Percentiles rank a stretch among this genome's conserved stretches.
Evolutionary conservation across 2,329 filamentous ascomycete species (phyloP).

Genomic region (Clonostachys rhizophaga): DNA sequence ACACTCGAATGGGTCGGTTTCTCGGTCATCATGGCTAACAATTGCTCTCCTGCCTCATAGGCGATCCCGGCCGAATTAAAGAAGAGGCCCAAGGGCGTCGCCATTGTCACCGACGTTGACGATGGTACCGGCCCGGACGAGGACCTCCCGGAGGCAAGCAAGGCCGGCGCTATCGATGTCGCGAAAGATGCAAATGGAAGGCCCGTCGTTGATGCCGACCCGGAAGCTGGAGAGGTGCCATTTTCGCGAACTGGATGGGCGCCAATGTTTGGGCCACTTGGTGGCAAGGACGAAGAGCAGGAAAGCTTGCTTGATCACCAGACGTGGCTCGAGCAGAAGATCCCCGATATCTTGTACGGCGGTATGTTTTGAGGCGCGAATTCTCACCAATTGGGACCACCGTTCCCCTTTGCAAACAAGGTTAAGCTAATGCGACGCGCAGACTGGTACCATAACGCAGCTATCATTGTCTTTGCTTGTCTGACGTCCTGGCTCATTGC

Average conservation of each 20-base stretch:
- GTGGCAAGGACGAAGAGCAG: conserved; percentile 48
- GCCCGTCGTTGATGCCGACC: conserved; percentile 41
- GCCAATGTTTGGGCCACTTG: conserved; percentile 72
- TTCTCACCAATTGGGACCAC: not conserved
- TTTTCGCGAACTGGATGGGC: conserved; percentile 73
- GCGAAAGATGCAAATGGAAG: conserved; percentile 44
- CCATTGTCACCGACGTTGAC: conserved; percentile 75
- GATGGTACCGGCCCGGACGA: conserved; percentile 66
- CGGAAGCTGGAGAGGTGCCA: conserved; percentile 44
- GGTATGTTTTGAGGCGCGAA: conserved; percentile 39
- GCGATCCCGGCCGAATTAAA: conserved; percentile 31
- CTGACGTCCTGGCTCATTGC: conserved; percentile 87
- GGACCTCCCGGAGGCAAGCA: conserved; percentile 72
- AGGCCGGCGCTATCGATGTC: conserved; percentile 60
- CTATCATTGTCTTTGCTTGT: conserved; percentile 89
- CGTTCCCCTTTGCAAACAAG: not conserved
- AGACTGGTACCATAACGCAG: conserved; percentile 99
- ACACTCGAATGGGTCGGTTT: too few relatives aligned
- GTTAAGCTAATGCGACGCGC: conserved; percentile 4
- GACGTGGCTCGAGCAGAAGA: conserved; percentile 76
- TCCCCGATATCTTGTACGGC: conserved; percentile 89
- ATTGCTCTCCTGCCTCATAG: conserved; percentile 9
- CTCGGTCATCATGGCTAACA: too few relatives aligned
- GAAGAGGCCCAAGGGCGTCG: conserved; percentile 51
- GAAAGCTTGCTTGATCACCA: conserved; percentile 81